Conservation (phyloP, 148 eudicot species). For the Heliamphora exappendiculata region DNA sequence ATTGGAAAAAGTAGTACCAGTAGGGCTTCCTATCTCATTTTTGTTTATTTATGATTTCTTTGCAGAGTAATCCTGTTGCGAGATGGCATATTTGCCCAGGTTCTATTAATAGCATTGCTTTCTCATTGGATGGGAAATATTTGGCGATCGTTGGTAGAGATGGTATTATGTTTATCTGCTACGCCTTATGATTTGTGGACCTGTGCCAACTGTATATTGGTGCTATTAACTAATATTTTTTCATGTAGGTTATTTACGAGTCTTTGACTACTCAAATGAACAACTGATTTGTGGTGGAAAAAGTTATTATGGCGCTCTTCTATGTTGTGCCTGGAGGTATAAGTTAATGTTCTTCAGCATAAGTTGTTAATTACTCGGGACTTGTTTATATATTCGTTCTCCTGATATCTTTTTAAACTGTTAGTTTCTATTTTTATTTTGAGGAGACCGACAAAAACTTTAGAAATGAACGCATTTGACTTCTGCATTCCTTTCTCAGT, state of each 20-base stretch:
- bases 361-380: background rate
- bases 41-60: conserved; percentile 3
- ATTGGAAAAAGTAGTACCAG: background rate
- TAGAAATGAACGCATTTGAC: background rate
- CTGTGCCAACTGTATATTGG: background rate
- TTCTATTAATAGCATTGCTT: conserved; percentile 28
- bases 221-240: conserved; percentile 15
- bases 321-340: conserved; percentile 75
- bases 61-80: conserved; percentile 36
- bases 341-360: background rate
- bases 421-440: background rate
- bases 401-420: background rate
- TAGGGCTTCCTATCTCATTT: conserved; percentile 9
- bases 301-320: conserved; percentile 67
- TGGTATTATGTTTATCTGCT: conserved; percentile 16
- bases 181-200: background rate
- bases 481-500: conserved; percentile 8
- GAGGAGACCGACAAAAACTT: background rate
- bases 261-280: conserved; percentile 55
- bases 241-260: conserved; percentile 52
- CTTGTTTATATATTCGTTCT: background rate
- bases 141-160: conserved; percentile 41
- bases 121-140: conserved; percentile 29
- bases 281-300: conserved; percentile 66
- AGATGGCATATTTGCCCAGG: conserved; percentile 43